Conservation (phyloP, 345 rosid species). For the Eucalyptus urophylla region DNA sequence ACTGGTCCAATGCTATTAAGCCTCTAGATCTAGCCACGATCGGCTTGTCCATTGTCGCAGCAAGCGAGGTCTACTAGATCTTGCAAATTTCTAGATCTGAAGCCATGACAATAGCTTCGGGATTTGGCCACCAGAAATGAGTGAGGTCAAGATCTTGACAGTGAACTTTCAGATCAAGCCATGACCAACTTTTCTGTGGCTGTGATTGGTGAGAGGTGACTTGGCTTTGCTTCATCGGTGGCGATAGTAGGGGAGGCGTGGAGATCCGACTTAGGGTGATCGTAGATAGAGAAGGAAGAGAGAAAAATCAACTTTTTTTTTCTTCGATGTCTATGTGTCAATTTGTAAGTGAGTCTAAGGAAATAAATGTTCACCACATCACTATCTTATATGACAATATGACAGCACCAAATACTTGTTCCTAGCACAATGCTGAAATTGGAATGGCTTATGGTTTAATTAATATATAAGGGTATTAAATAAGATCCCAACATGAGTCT, state of each 20-base stretch:
- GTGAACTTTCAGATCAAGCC: neutral
- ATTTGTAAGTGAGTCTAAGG: neutral
- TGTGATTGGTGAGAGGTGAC: neutral
- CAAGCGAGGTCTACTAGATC: neutral
- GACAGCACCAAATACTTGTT: neutral
- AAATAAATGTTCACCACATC: neutral
- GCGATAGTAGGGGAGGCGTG: neutral
- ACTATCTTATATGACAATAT: neutral
- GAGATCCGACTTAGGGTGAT: neutral
- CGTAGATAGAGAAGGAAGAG: neutral
- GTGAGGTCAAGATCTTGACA: neutral
- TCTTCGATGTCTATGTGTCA: neutral
- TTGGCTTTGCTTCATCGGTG: neutral
- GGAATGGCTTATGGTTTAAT: neutral
- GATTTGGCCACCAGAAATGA: no score
- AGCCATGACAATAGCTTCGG: neutral
- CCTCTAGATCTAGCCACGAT: neutral
- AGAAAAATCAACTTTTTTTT: neutral
- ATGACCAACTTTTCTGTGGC: neutral
- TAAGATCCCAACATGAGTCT: accelerated
- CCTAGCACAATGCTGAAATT: accelerated
- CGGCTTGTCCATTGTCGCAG: neutral
- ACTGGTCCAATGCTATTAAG: neutral
- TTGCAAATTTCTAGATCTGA: neutral
- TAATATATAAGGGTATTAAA: no score